Percentiles rank a stretch among this genome's conserved stretches.
phyloP scores from a whole-genome alignment of 2,329 filamentous ascomycete genomes.

The Pseudogymnoascus sp. region DNA sequence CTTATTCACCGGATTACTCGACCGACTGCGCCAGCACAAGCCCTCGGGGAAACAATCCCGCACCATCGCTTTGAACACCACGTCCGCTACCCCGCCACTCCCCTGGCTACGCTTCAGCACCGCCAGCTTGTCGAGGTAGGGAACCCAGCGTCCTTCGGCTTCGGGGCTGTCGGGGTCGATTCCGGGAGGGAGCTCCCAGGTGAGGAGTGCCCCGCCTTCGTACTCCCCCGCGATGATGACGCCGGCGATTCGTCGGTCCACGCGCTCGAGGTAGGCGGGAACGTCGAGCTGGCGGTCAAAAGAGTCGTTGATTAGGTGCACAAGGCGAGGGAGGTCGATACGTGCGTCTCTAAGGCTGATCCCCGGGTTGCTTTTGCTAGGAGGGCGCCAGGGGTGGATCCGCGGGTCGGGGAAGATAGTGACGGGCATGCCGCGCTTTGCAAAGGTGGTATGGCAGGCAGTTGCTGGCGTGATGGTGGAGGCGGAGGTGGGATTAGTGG shows the following conservation, averaged over 20 bases:
- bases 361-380: constrained; percentile 47
- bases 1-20: constrained; percentile 93
- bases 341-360: constrained; percentile 69
- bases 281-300: constrained; percentile 81
- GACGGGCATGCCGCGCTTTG: constrained; percentile 86
- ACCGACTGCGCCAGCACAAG: constrained; percentile 83
- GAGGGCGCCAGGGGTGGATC: constrained; percentile 58
- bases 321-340: constrained; percentile 74
- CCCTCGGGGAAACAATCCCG: constrained; percentile 78
- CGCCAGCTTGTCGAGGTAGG: constrained; percentile 96
- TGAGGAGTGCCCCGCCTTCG: constrained; percentile 88
- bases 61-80: constrained; percentile 95
- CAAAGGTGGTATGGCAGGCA: constrained; percentile 60
- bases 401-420: constrained; percentile 70
- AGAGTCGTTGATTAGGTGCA: constrained; percentile 86
- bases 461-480: constrained; percentile 31
- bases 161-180: constrained; percentile 46
- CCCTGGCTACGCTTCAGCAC: constrained; percentile 84
- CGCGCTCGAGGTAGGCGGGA: constrained; percentile 70
- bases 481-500: constrained; percentile 11
- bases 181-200: constrained; percentile 74
- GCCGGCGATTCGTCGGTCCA: constrained; percentile 74
- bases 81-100: constrained; percentile 84
- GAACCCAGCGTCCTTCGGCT: constrained; percentile 59
- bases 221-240: constrained; percentile 95